These are phyloP conservation scores for Solanum piurae DNA, from an alignment of 257 asterid genomes.

Conservation along the genomic window DNA sequence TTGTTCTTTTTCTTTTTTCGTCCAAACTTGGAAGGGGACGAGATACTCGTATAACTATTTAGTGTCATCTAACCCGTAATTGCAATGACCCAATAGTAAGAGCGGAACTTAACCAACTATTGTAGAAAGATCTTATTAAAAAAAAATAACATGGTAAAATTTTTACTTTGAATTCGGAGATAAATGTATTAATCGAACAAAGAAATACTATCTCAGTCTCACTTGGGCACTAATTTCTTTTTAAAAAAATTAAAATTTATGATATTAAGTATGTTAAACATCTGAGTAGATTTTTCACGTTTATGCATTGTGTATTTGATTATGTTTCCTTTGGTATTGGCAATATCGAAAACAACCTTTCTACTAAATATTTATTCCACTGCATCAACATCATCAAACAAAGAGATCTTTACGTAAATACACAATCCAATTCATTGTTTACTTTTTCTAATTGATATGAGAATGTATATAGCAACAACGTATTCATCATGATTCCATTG, in stretches of 20 bases:
- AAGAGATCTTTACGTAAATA: not conserved
- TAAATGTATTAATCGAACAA: not conserved
- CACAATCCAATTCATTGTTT: not conserved
- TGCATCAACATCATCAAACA: not conserved
- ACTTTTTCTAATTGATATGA: not conserved
- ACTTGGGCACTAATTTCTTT: not conserved
- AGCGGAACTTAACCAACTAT: not conserved
- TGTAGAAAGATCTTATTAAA: not conserved
- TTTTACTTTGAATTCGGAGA: not conserved
- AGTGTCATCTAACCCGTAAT: not conserved
- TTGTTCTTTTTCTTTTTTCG: not conserved
- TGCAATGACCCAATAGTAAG: not conserved
- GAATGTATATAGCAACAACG: not conserved
- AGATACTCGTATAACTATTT: too few relatives aligned
- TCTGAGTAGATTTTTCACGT: not conserved
- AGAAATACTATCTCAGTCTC: not conserved
- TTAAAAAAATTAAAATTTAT: accelerated
- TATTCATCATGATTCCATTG: not conserved
- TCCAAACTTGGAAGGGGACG: not conserved
- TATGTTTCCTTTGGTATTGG: not conserved
- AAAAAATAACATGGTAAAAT: not conserved
- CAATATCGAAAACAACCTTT: too few relatives aligned
- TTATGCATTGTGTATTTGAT: not conserved
- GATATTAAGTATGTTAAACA: not conserved
- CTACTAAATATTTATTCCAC: not conserved